phyloP scores from a whole-genome alignment of 805 yeast genomes.

The Vanderwaltozyma yarrowii region DNA sequence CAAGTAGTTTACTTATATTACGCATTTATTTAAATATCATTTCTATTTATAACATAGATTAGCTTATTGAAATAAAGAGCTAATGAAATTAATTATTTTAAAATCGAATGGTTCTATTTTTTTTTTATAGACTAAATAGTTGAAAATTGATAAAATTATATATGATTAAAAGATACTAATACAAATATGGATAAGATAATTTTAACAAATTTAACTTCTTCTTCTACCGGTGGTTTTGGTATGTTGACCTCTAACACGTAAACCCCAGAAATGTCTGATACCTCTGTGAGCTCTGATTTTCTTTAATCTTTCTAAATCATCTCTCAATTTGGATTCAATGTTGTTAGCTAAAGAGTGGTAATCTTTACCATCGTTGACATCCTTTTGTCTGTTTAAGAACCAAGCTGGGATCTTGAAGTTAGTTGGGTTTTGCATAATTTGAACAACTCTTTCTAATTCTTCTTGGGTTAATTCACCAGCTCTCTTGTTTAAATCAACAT shows the following conservation, averaged over 20 bases:
- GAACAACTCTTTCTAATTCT: slow-evolving; percentile 99
- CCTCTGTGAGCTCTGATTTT: slow-evolving; percentile 99
- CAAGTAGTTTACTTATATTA: too few relatives aligned
- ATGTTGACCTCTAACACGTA: slow-evolving; percentile 99
- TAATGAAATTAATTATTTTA: too few relatives aligned
- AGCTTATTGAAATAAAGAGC: too few relatives aligned
- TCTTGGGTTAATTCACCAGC: slow-evolving; percentile 99
- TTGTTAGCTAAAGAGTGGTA: slow-evolving; percentile 98
- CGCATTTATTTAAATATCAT: too few relatives aligned
- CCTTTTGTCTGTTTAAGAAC: slow-evolving; percentile 99
- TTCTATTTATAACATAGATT: too few relatives aligned
- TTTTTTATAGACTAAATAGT: not conserved
- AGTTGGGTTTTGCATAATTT: slow-evolving; percentile 99
- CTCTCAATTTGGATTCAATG: slow-evolving; percentile 99
- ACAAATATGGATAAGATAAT: not conserved
- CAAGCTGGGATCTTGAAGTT: slow-evolving; percentile 99
- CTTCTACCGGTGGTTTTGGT: slow-evolving; percentile 99
- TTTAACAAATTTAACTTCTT: slow-evolving; percentile 28
- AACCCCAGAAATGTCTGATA: slow-evolving; percentile 99
- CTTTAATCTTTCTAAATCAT: slow-evolving; percentile 99
- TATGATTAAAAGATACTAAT: slow-evolving; percentile 1
- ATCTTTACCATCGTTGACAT: slow-evolving; percentile 97
- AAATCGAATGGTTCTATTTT: not conserved
- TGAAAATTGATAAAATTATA: not conserved
- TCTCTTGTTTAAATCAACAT: slow-evolving; percentile 95